Base-by-base conservation (phyloP, 2,329 filamentous ascomycete species). In the Sarocladium oryzae region DNA sequence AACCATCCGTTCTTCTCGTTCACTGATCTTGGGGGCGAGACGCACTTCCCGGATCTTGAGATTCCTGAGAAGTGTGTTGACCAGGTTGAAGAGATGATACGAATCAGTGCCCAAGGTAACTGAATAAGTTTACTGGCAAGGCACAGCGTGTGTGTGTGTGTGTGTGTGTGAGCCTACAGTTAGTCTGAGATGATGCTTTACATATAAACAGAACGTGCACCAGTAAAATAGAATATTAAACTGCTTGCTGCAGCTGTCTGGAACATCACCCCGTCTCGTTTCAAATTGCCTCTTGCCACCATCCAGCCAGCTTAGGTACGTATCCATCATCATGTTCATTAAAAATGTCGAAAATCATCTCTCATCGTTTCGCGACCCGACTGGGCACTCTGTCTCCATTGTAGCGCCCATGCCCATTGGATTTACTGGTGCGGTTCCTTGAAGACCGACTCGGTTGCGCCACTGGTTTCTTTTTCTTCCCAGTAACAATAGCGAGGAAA, bases 351-450 rank as follows among this genome's bases (percentile, higher is more conserved):
- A 7, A 40, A 8, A 20, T 20, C 6, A 20, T 16, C 7, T 21
- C n/a, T 56, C 53, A 66, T 51, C 63, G 57, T 50, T 63, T 66
- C 30, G 62, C 53, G 18, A 69, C 61, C 40, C 66, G 60, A n/a
- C 56, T 57, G 20, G 66, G 64, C n/a, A 66, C 61, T 33, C 66
- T 59, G 50, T 71, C 68, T 30, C 64, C 63, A 43, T 61, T 63
- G 23, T 69, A 68, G 49, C 67, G 61, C 9, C 61, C 57, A 45
- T 64, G 64, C 33, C 54, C 38, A 21, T 20, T 49, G 13, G 57
- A 38, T 30, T 56, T 50, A 56, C 64, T 63, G 28, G 57, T 57
- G 48, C 54, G 57, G 9, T 56, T 52, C 16, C 46, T 49, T 4
- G 46, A 49, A 3, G 30, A 16, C 16, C 37, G 57, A 57, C 52